A percentile compares a stretch with the other conserved stretches of the same genome.
Conservation (phyloP, 306 rosid species). For the Trifolium repens region DNA sequence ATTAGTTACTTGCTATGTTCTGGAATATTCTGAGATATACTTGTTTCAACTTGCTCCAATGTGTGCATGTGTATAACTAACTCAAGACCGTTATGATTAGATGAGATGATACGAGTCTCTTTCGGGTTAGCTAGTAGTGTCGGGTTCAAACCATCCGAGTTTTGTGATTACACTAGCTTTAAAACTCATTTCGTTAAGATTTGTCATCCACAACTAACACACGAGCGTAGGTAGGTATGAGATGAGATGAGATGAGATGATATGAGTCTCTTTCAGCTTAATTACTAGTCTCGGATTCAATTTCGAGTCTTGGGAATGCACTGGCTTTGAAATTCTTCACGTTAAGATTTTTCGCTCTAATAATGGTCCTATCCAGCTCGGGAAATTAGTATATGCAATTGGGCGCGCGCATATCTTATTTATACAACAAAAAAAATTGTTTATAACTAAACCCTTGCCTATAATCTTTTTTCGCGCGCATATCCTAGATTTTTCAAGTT, state of each 20-base stretch:
- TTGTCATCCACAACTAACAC: neutral
- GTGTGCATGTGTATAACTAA: neutral
- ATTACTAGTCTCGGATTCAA: neutral
- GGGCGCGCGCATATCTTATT: neutral
- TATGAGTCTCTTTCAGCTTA: neutral
- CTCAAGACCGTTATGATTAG: neutral
- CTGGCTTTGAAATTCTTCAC: neutral
- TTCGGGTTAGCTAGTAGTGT: neutral
- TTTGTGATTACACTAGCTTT: neutral
- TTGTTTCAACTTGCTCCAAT: neutral
- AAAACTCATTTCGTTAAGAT: neutral
- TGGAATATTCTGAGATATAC: neutral
- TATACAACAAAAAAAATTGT: neutral
- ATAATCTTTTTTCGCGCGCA: neutral
- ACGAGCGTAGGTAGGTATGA: neutral
- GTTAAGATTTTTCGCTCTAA: neutral
- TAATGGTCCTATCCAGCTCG: neutral
- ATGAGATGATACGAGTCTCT: neutral
- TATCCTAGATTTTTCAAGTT: neutral
- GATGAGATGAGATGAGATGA: no score
- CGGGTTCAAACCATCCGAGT: neutral
- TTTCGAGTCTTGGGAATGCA: neutral
- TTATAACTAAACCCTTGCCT: neutral
- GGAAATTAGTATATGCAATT: neutral
- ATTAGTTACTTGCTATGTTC: conserved; percentile 26